These are phyloP conservation scores for Copromyces sp. DNA, from an alignment of 495 filamentous ascomycete genomes.

Conservation along the genomic window DNA sequence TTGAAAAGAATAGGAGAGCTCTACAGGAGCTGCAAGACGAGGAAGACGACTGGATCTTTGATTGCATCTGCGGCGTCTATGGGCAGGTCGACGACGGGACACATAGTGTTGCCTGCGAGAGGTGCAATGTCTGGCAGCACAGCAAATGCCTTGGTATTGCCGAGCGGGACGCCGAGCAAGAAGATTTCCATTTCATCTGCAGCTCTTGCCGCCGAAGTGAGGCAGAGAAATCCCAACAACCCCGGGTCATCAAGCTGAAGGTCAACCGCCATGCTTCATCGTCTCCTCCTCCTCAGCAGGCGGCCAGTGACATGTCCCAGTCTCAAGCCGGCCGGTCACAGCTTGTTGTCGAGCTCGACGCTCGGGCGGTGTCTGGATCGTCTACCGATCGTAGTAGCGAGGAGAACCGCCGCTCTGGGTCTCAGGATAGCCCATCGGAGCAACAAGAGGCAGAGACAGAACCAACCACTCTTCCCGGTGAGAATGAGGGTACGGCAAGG, in stretches of 20 bases:
- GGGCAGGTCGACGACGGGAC: slow-evolving; percentile 89
- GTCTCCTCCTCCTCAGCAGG: slow-evolving; percentile 4
- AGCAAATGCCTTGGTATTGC: slow-evolving; percentile 78
- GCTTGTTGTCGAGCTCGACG: slow-evolving; percentile 10
- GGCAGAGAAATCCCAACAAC: slow-evolving; percentile 26
- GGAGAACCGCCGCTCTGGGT: background rate
- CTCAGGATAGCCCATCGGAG: background rate
- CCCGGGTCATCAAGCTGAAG: slow-evolving; percentile 58
- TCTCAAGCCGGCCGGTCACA: background rate
- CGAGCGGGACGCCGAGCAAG: slow-evolving; percentile 65
- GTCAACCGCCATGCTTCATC: slow-evolving; percentile 47
- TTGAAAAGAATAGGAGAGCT: slow-evolving; percentile 64
- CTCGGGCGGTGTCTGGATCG: slow-evolving; percentile 7
- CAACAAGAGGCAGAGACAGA: slow-evolving; percentile 10
- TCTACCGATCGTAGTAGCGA: background rate
- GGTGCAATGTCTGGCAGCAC: slow-evolving; percentile 94
- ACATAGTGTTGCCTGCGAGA: slow-evolving; percentile 90
- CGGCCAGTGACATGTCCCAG: background rate
- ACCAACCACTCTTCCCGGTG: background rate
- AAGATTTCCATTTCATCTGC: slow-evolving; percentile 87
- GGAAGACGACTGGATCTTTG: slow-evolving; percentile 87
- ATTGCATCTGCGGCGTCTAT: slow-evolving; percentile 83
- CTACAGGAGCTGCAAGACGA: slow-evolving; percentile 59
- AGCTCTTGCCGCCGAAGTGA: slow-evolving; percentile 53
- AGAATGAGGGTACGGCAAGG: background rate